Evolutionary conservation across 345 rosid species (phyloP).

Genomic region (Melaleuca alternifolia): DNA sequence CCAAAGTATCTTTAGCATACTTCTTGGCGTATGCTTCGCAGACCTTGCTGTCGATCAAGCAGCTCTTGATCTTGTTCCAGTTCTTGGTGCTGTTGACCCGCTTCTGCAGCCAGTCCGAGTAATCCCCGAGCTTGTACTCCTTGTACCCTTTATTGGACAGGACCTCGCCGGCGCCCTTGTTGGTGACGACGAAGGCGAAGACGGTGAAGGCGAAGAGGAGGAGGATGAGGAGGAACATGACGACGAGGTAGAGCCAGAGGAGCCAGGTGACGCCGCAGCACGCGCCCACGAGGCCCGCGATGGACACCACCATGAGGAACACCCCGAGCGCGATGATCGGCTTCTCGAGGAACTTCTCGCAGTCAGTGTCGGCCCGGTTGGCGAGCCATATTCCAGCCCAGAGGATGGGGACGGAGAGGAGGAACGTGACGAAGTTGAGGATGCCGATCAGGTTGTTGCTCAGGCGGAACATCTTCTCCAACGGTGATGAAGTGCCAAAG

Average conservation of each 20-base stretch:
- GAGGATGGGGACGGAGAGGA: constrained; percentile 6
- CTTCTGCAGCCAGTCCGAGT: constrained; percentile 18
- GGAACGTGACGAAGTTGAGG: constrained; percentile 5
- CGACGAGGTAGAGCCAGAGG: constrained; percentile 13
- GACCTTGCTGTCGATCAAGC: constrained; percentile 9
- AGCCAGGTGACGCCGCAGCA: constrained; percentile 13
- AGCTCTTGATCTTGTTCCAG: constrained; percentile 21
- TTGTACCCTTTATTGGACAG: constrained; percentile 2
- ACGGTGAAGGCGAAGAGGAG: constrained; percentile 12
- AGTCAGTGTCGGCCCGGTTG: constrained; percentile 1
- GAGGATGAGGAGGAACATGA: constrained; percentile 17
- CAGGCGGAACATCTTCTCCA: constrained; percentile 1
- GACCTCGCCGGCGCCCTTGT: constrained; percentile 11
- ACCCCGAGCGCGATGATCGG: constrained; percentile 13
- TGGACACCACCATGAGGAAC: constrained; percentile 8
- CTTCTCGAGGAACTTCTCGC: constrained; percentile 12
- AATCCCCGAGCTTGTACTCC: constrained; percentile 10
- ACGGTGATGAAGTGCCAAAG: background rate
- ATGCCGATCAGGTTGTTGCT: constrained; percentile 13
- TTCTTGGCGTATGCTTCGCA: background rate
- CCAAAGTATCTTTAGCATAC: background rate
- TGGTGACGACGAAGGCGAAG: constrained; percentile 19
- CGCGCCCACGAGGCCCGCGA: constrained; percentile 18
- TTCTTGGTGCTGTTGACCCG: constrained; percentile 1
- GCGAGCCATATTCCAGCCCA: constrained; percentile 8